A percentile compares a stretch with the other conserved stretches of the same genome.
These are phyloP conservation scores for Backusella westeae DNA, from an alignment of 192 early-diverging fungal species.

Conservation along the genomic window DNA sequence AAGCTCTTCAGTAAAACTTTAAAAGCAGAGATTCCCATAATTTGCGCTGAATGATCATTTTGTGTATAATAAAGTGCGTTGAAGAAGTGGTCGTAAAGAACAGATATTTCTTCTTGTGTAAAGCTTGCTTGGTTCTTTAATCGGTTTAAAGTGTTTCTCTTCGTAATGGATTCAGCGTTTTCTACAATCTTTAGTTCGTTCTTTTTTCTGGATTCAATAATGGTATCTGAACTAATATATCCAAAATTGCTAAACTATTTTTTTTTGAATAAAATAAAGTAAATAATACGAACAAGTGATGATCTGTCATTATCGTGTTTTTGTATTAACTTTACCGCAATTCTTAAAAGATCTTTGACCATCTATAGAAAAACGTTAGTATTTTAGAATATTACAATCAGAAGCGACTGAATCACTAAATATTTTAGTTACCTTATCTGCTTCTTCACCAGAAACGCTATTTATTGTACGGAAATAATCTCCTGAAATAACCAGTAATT, in stretches of 20 bases:
- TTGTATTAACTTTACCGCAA: constrained; percentile 44
- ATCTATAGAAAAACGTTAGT: constrained; percentile 29
- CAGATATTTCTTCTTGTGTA: constrained; percentile 68
- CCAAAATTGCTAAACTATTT: constrained; percentile 75
- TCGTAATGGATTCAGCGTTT: constrained; percentile 73
- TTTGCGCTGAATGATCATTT: constrained; percentile 43
- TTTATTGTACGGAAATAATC: constrained; percentile 82
- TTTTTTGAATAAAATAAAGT: neutral
- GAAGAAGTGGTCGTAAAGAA: constrained; percentile 77
- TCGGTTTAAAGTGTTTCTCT: constrained; percentile 70
- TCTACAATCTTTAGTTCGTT: constrained; percentile 78
- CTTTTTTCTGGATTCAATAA: constrained; percentile 66
- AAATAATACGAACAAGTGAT: neutral
- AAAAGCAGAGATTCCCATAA: constrained; percentile 57
- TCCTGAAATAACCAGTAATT: constrained; percentile 80
- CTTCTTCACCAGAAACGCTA: constrained; percentile 40
- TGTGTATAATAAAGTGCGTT: constrained; percentile 56
- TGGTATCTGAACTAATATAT: constrained; percentile 57
- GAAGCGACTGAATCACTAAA: neutral
- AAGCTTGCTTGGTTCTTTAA: constrained; percentile 63
- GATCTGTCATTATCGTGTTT: neutral
- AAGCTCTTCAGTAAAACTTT: constrained; percentile 58
- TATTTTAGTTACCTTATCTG: neutral
- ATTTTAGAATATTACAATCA: neutral
- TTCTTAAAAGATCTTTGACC: constrained; percentile 86